Evolutionary conservation across 768 basidiomycete species (phyloP).

Genomic region (Hygrocybe punicea): DNA sequence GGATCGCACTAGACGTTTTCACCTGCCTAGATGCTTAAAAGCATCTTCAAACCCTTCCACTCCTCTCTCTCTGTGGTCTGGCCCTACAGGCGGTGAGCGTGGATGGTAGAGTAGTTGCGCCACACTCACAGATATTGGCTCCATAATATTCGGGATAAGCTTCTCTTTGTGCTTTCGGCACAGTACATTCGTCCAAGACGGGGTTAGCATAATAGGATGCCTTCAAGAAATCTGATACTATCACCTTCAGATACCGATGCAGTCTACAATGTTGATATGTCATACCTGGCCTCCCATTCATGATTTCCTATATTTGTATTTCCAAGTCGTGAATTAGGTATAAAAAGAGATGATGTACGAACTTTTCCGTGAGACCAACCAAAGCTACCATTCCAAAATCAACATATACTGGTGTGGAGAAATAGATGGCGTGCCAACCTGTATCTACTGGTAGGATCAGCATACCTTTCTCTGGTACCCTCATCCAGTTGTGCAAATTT

Average conservation of each 20-base stretch:
- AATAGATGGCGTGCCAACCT: constrained; percentile 44
- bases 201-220: constrained; percentile 96
- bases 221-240: constrained; percentile 66
- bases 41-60: constrained; percentile 79
- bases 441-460: constrained; percentile 68
- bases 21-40: constrained; percentile 84
- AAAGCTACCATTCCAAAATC: constrained; percentile 49
- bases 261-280: not conserved
- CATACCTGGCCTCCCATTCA: constrained; percentile 87
- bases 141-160: constrained; percentile 83
- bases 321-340: not conserved
- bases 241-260: not conserved
- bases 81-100: constrained; percentile 47
- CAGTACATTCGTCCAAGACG: constrained; percentile 60
- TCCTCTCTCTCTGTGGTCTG: constrained; percentile 49
- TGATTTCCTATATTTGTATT: constrained; percentile 65
- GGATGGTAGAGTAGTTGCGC: not conserved
- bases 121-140: constrained; percentile 71
- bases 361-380: constrained; percentile 99
- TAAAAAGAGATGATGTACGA: constrained; percentile 10
- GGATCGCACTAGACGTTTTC: constrained; percentile 9
- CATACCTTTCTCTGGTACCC: constrained; percentile 64
- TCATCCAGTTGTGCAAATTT: constrained; percentile 72
- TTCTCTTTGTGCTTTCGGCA: constrained; percentile 50
- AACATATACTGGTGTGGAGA: not conserved